A percentile compares a stretch with the other conserved stretches of the same genome.
Evolutionary conservation across 306 rosid species (phyloP).

Genomic region (Oemleria cerasiformis): DNA sequence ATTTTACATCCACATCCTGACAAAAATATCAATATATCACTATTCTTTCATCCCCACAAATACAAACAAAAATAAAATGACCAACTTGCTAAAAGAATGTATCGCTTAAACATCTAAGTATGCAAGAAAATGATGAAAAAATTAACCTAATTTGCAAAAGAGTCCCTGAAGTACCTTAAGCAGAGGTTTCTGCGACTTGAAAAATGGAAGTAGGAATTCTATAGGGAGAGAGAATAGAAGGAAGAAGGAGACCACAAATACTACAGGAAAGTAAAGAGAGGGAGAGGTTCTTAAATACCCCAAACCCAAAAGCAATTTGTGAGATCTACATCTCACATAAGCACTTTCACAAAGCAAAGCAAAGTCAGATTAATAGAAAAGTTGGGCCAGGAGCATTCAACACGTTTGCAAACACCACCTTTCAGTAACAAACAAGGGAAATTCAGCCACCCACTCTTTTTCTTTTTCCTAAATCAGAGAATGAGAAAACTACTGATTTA

Average conservation of each 20-base stretch:
- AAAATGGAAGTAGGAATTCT: not conserved
- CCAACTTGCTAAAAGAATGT: not conserved
- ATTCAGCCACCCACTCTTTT: slow-evolving; percentile 5
- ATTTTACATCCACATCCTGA: no score
- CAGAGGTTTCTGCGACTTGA: not conserved
- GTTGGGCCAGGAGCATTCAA: slow-evolving; percentile 21
- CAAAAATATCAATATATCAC: no score
- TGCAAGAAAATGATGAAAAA: not conserved
- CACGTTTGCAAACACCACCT: slow-evolving; percentile 25
- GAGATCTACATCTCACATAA: not conserved
- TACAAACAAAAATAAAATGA: not conserved
- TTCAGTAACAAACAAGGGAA: slow-evolving; percentile 33
- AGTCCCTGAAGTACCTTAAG: not conserved
- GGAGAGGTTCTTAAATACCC: slow-evolving; percentile 25
- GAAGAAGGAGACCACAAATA: not conserved
- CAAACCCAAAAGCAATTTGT: slow-evolving; percentile 13
- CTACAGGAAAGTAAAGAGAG: slow-evolving; percentile 15
- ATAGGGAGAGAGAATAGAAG: not conserved
- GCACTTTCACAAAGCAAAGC: slow-evolving; percentile 27
- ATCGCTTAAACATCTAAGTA: not conserved
- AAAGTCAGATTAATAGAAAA: slow-evolving; percentile 25
- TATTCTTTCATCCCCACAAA: no score
- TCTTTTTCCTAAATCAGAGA: not conserved
- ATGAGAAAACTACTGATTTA: not conserved
- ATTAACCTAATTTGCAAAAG: not conserved